Evolutionary conservation across 176 grass and related monocot genomes (phyloP).

Genomic region (Ensete ventricosum): DNA sequence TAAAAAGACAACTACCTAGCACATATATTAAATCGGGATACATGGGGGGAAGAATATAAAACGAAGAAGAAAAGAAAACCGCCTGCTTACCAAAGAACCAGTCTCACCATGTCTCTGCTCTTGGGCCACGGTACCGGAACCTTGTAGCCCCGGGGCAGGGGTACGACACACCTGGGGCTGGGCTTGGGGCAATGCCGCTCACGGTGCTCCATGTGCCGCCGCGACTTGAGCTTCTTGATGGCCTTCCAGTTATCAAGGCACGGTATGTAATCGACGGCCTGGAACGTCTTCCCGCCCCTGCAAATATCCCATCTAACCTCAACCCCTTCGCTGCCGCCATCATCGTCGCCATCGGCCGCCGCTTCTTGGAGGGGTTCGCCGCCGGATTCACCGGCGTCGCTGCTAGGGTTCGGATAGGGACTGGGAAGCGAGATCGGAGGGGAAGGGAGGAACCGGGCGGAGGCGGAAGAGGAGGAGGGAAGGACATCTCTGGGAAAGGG

Average conservation of each 20-base stretch:
- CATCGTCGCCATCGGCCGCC: slow-evolving; percentile 1
- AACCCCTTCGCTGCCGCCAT: neutral
- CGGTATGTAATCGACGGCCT: slow-evolving; percentile 67
- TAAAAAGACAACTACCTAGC: neutral
- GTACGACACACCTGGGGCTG: slow-evolving; percentile 55
- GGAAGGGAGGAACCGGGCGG: slow-evolving; percentile 20
- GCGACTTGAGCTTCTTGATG: slow-evolving; percentile 58
- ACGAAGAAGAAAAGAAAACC: neutral
- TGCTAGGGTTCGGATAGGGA: neutral
- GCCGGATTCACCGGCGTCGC: neutral
- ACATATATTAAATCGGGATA: neutral
- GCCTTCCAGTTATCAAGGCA: slow-evolving; percentile 83
- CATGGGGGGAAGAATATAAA: neutral
- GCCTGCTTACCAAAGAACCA: slow-evolving; percentile 46
- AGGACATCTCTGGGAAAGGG: slow-evolving; percentile 10
- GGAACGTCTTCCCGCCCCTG: slow-evolving; percentile 43
- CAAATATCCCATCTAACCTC: slow-evolving; percentile 55
- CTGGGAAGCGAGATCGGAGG: slow-evolving; percentile 6
- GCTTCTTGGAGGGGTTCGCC: neutral
- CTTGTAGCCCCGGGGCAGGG: slow-evolving; percentile 48
- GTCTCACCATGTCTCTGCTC: slow-evolving; percentile 97
- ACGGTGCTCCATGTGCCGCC: slow-evolving; percentile 77
- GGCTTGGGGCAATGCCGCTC: slow-evolving; percentile 72
- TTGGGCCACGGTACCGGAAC: slow-evolving; percentile 64
- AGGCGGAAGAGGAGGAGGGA: slow-evolving; percentile 34